Base-by-base conservation (phyloP, 1,284 basidiomycete species). In the Paramarasmius palmivorus region DNA sequence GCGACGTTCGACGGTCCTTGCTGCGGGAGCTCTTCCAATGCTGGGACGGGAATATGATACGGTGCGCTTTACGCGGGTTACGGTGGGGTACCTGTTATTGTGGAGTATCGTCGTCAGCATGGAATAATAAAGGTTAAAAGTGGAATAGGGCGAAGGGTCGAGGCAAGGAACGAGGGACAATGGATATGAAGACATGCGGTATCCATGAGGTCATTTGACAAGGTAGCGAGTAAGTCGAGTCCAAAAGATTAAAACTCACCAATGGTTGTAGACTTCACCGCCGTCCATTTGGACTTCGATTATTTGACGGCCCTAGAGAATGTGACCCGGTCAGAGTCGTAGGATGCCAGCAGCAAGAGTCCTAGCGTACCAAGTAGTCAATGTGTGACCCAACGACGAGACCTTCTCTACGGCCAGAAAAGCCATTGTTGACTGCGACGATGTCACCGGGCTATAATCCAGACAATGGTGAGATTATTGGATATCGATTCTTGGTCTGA, bases 261-360 rank as follows among this genome's bases (percentile, higher is more conserved):
- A 87, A 49, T 86, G 82, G 55, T 86, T 73, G 76, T 85, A 88
- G 55, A 88, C 65, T 54, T 87, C 82, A 29, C 75, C 75, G 20
- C 77, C 72, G 58, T 90, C 87, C 51, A 92, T 80, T 65, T 89
- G 89, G 36, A 92, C 85, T 65, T 91, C 87, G 56, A 92, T 71
- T 58, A 91, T 78, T 72, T 89, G 86, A 53, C 89, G 84, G 53
- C 89, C 89, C 89, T 92, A 63, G 3, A 53, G 22, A 39, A 17
- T 41, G n/a, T 15, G 48, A 15, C 38, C 45, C 17, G 53, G 45
- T 19, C 44, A 53, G 20, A 15, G n/a, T 26, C 19, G 49, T 29
- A 26, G 10, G 25, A 40, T 14, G 42, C 49, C 35, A 10, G 7
- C 12, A 42, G 32, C 26, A 26, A 22, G n/a, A 15, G 15, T 20